Evolutionary conservation across 2,329 filamentous ascomycete species (phyloP), one percentile per base, ranked within the genome.

Genomic region (Stromatinia cepivora): DNA sequence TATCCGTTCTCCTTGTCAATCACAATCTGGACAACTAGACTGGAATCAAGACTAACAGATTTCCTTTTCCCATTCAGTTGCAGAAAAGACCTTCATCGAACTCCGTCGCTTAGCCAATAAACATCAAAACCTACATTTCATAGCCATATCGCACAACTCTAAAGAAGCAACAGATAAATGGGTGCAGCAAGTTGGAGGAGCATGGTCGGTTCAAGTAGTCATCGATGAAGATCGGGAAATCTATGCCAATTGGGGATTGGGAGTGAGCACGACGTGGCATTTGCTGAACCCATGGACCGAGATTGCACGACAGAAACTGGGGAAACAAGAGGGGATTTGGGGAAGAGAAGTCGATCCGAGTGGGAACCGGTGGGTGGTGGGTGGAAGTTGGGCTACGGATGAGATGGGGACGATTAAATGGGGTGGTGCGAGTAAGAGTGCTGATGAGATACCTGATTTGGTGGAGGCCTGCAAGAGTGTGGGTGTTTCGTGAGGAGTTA

Each of bases 231-330:
- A 85, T 65, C 83, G 89, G 66, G 83, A 87, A 71, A 78, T 88
- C 3, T 92, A 90, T 77, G 85, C 86, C 1, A 81, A 81, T 65
- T 92, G 89, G 88, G 90, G 91, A 0, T 80, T 93, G 6, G 89
- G 89, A 20, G 78, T 86, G 4, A 85, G 85, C 9, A 84, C 82
- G 25, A 86, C 87, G 70, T 88, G 86, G 83, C 88, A 92, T 76
- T 84, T 90, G 15, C 78, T 90, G 34, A 86, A 83, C 68, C 89
- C 88, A 1, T 77, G 82, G 70, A 83, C 85, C 17, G 75, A 92
- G 69, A 86, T 84, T 75, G 83, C 82, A 42, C 83, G 85, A 9
- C 85, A 86, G 72, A 85, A 82, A 70, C 79, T 92, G 45, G 88
- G 85, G 31, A 85, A 82, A 70, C 81, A 85, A 68, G 88, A 92